Conservation (phyloP, 352 stramenopile species). For the Phytophthora aleatoria region DNA sequence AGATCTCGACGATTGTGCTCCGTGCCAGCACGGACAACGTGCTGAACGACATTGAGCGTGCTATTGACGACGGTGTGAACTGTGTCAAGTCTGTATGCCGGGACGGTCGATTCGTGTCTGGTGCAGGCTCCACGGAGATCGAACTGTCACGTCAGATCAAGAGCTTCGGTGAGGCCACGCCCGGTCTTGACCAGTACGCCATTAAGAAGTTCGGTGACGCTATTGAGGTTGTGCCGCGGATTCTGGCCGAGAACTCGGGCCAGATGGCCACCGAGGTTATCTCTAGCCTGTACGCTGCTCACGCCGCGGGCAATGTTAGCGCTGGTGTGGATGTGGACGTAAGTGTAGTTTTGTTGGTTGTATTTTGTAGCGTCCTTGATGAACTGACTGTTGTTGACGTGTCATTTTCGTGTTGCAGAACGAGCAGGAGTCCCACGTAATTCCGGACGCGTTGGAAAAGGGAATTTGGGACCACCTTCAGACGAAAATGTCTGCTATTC, state of each 20-base stretch:
- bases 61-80: constrained; percentile 98
- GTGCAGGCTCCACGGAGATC: constrained; percentile 96
- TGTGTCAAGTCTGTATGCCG: constrained; percentile 95
- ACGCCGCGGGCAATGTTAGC: constrained; percentile 92
- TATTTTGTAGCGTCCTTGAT: background rate
- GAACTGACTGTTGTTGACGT: constrained; percentile 30
- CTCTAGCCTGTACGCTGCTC: constrained; percentile 93
- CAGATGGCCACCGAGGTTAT: constrained; percentile 95
- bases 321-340: constrained; percentile 96
- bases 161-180: constrained; percentile 94
- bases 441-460: constrained; percentile 72
- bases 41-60: constrained; percentile 98
- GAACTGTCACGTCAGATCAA: constrained; percentile 95
- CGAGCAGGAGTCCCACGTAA: constrained; percentile 80
- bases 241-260: constrained; percentile 98
- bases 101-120: constrained; percentile 95
- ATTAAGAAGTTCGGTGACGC: constrained; percentile 99
- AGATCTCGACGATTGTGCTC: constrained; percentile 97
- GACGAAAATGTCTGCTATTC: constrained; percentile 97
- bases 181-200: constrained; percentile 99
- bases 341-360: constrained; percentile 26
- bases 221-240: constrained; percentile 97
- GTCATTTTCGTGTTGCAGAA: constrained; percentile 40
- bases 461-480: constrained; percentile 94
- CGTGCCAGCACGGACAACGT: constrained; percentile 95